Evolutionary conservation across 2,329 filamentous ascomycete genomes (phyloP).

Genomic region (Colletotrichum destructivum): DNA sequence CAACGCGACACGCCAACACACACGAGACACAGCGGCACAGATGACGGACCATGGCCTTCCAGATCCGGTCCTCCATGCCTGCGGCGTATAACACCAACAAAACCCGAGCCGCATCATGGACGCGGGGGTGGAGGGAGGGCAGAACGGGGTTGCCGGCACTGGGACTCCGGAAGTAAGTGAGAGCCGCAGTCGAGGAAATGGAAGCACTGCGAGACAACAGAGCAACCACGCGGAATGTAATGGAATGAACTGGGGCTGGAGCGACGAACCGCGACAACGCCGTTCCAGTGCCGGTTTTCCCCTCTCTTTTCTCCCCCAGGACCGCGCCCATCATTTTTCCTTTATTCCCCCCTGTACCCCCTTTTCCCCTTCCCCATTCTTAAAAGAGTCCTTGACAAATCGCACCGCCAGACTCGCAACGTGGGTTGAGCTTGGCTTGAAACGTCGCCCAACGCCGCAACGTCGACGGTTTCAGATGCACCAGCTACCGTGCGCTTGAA

Average conservation of each 20-base stretch:
- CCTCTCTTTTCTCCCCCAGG: neutral
- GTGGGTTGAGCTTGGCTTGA: constrained; percentile 39
- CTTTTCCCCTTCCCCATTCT: neutral
- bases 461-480: constrained; percentile 42
- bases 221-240: constrained; percentile 4
- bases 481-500: constrained; percentile 39
- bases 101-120: constrained; percentile 40
- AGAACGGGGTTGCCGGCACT: neutral
- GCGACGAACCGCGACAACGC: constrained; percentile 34
- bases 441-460: constrained; percentile 42
- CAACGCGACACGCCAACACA: neutral
- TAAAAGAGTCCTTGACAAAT: constrained; percentile 33
- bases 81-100: constrained; percentile 20
- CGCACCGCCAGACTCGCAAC: constrained; percentile 30
- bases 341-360: neutral
- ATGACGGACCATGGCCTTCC: constrained; percentile 31
- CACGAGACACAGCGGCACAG: constrained; percentile 31
- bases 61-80: constrained; percentile 18
- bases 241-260: constrained; percentile 27
- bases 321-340: neutral
- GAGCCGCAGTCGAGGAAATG: neutral
- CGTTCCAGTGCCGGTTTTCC: constrained; percentile 29
- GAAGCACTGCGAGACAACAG: neutral
- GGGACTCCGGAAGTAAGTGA: neutral
- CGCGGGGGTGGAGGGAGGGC: neutral